Evolutionary conservation across 1,139 yeast genomes (phyloP).

Genomic region (Pneumocystis wakefieldiae): DNA sequence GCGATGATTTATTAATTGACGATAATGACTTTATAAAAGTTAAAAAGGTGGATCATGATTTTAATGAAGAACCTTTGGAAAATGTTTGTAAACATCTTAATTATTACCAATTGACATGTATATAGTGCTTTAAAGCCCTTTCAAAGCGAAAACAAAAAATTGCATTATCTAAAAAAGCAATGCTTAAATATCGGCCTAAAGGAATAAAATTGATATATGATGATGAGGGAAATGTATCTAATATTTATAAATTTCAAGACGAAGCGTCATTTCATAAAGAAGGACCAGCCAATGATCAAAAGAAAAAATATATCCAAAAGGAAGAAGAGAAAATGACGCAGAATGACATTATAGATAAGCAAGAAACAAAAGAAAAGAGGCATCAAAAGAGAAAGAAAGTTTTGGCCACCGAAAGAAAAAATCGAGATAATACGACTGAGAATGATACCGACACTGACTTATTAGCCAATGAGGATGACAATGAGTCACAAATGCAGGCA

Average conservation of each 20-base stretch:
- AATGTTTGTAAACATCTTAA: slow-evolving; percentile 25
- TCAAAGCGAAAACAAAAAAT: slow-evolving; percentile 81
- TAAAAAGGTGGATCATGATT: slow-evolving; percentile 58
- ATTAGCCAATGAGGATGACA: neutral
- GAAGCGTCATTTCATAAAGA: slow-evolving; percentile 70
- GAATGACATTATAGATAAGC: slow-evolving; percentile 67
- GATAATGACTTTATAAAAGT: slow-evolving; percentile 71
- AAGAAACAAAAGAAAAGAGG: slow-evolving; percentile 63
- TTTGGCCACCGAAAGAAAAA: neutral
- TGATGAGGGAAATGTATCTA: slow-evolving; percentile 85
- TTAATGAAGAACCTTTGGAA: slow-evolving; percentile 20
- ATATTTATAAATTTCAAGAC: slow-evolving; percentile 76
- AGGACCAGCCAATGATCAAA: slow-evolving; percentile 63
- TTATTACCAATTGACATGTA: neutral
- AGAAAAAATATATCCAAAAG: slow-evolving; percentile 45
- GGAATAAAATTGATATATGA: slow-evolving; percentile 76
- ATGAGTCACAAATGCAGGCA: neutral
- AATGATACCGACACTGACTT: neutral
- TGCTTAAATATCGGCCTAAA: slow-evolving; percentile 41
- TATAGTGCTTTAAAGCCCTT: slow-evolving; percentile 21
- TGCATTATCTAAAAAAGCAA: slow-evolving; percentile 73
- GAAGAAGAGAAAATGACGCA: slow-evolving; percentile 55
- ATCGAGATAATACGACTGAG: neutral
- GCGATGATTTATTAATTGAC: slow-evolving; percentile 22
- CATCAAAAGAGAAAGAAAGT: slow-evolving; percentile 42